phyloP scores from a whole-genome alignment of 2,329 filamentous ascomycete species.

The Aspergillus fructus region DNA sequence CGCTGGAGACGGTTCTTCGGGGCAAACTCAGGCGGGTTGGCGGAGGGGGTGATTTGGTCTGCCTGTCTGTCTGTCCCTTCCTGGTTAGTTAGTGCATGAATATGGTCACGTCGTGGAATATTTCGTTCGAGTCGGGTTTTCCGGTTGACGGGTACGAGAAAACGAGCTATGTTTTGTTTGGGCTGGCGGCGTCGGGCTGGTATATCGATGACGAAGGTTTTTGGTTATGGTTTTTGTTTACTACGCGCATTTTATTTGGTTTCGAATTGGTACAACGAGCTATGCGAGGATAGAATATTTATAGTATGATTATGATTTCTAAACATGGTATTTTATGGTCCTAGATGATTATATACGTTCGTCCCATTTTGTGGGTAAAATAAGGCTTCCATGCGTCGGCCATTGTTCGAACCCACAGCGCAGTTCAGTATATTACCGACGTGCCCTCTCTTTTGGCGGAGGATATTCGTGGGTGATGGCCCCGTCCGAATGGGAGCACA shows the following conservation, averaged over 20 bases:
- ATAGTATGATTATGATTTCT: neutral
- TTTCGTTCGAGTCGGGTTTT: neutral
- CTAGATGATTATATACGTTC: neutral
- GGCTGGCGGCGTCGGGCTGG: constrained; percentile 1
- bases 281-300: neutral
- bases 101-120: too few relatives aligned
- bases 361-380: neutral
- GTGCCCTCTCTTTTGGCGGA: neutral
- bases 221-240: neutral
- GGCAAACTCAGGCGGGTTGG: constrained; percentile 24
- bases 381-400: neutral
- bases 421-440: neutral
- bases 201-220: neutral
- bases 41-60: constrained; percentile 26
- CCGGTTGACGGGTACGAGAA: neutral
- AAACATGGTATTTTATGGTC: neutral
- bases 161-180: neutral
- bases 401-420: neutral
- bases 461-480: neutral
- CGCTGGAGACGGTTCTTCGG: neutral
- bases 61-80: neutral
- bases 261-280: neutral
- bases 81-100: too few relatives aligned
- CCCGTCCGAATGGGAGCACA: neutral
- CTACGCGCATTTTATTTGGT: neutral